These are phyloP conservation scores for Gonapodya prolifera DNA, from an alignment of 192 early-diverging fungal species.

Conservation along the genomic window DNA sequence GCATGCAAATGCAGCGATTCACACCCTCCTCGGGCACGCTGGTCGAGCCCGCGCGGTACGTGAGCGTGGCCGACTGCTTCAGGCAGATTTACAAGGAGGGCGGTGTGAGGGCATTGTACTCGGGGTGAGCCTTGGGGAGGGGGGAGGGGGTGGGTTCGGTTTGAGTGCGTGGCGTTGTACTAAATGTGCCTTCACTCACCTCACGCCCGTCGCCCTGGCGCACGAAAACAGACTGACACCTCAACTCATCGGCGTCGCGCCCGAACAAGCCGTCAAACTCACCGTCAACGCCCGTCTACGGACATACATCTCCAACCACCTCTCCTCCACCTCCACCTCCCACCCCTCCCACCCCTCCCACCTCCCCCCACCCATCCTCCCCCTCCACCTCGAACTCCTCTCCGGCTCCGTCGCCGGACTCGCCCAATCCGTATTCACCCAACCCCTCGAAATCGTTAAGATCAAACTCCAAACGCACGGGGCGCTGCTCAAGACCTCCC, in stretches of 20 bases:
- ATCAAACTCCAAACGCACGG: constrained; percentile 68
- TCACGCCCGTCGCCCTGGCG: too few relatives aligned
- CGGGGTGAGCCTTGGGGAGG: too few relatives aligned
- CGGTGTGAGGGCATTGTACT: constrained; percentile 79
- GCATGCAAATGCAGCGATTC: constrained; percentile 95
- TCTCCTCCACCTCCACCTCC: neutral
- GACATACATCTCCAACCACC: constrained; percentile 16
- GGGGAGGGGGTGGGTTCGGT: too few relatives aligned
- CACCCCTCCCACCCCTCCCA: neutral
- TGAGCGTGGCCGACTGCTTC: constrained; percentile 94
- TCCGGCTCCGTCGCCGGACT: neutral
- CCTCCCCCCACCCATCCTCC: neutral
- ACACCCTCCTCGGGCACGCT: constrained; percentile 32
- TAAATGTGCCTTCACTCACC: neutral
- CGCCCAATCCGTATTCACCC: constrained; percentile 59
- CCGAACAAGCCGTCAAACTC: constrained; percentile 96
- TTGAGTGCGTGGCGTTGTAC: neutral
- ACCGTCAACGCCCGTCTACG: constrained; percentile 92
- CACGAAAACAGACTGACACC: neutral
- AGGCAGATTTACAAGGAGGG: constrained; percentile 85
- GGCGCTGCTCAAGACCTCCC: neutral
- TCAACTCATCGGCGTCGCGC: constrained; percentile 61
- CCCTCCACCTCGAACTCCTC: neutral
- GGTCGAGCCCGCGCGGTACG: constrained; percentile 84
- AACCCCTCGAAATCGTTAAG: constrained; percentile 97